Conservation (phyloP, 352 stramenopile species). For the Stramenopiles sp. region DNA sequence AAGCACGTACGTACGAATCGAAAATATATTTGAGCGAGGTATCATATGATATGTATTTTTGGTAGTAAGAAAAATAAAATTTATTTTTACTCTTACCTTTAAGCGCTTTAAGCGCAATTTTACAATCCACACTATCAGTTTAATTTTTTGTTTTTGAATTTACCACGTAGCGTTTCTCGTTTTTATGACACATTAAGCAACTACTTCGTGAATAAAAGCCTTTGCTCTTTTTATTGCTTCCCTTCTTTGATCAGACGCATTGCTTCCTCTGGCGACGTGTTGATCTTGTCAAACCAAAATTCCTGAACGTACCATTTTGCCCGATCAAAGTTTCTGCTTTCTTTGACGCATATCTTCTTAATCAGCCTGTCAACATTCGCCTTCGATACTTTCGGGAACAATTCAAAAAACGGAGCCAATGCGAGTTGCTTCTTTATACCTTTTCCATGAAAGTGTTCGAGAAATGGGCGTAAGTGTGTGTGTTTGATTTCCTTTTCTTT, state of each 20-base stretch:
- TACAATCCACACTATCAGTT: too few species aligned
- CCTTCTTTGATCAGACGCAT: not conserved
- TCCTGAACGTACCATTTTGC: not conserved
- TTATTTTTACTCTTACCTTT: too few species aligned
- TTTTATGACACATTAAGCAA: too few species aligned
- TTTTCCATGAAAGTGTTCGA: not conserved
- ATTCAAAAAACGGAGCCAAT: not conserved
- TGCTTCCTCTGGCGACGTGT: not conserved
- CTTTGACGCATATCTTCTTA: not conserved
- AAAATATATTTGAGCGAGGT: too few species aligned
- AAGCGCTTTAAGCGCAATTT: too few species aligned
- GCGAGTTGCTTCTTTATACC: not conserved
- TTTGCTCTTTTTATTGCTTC: not conserved
- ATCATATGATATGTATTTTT: too few species aligned
- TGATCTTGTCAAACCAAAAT: not conserved
- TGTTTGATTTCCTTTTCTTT: conserved; percentile 6
- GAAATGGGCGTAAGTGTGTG: not conserved
- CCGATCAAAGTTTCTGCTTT: not conserved
- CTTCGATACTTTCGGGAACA: not conserved
- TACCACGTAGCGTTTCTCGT: too few species aligned
- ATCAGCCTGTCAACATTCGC: not conserved
- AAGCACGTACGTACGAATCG: too few species aligned
- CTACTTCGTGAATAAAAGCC: too few species aligned
- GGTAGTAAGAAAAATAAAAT: too few species aligned
- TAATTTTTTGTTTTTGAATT: too few species aligned